phyloP scores from a whole-genome alignment of 2,329 filamentous ascomycete species.

The Pseudogymnoascus sp. region DNA sequence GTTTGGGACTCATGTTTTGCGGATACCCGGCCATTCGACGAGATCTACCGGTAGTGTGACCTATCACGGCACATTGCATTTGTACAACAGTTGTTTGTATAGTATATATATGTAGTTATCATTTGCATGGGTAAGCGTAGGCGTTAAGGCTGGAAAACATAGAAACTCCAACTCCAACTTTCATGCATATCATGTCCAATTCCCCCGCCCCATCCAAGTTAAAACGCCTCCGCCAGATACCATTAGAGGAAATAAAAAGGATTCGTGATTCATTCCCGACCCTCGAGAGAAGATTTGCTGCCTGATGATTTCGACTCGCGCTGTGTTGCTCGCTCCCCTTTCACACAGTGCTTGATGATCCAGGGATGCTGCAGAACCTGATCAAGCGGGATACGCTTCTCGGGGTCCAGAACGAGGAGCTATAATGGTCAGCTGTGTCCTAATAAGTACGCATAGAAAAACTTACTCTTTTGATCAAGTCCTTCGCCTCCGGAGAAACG shows the following conservation, averaged over 20 bases:
- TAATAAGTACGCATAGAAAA: not conserved
- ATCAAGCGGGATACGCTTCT: conserved; percentile 85
- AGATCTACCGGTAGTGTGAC: conserved; percentile 71
- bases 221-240: conserved; percentile 21
- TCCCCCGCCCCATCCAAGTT: conserved; percentile 12
- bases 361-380: conserved; percentile 87
- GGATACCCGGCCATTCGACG: conserved; percentile 92
- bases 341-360: conserved; percentile 85
- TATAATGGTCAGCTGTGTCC: conserved; percentile 30
- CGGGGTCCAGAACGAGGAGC: conserved; percentile 86
- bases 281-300: conserved; percentile 22
- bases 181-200: conserved; percentile 16
- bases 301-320: conserved; percentile 29
- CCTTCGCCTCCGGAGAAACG: conserved; percentile 81
- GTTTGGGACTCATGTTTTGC: conserved; percentile 98
- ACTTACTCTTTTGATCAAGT: conserved; percentile 83
- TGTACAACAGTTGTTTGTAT: conserved; percentile 6
- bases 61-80: not conserved
- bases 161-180: conserved; percentile 26
- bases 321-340: conserved; percentile 35
- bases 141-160: conserved; percentile 24
- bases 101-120: conserved; percentile 9
- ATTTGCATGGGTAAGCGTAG: conserved; percentile 22
- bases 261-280: conserved; percentile 24
- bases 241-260: conserved; percentile 14